A percentile compares a stretch with the other conserved stretches of the same genome.
These are phyloP conservation scores for Fragaria ananassa DNA, from an alignment of 306 rosid genomes.

Conservation along the genomic window DNA sequence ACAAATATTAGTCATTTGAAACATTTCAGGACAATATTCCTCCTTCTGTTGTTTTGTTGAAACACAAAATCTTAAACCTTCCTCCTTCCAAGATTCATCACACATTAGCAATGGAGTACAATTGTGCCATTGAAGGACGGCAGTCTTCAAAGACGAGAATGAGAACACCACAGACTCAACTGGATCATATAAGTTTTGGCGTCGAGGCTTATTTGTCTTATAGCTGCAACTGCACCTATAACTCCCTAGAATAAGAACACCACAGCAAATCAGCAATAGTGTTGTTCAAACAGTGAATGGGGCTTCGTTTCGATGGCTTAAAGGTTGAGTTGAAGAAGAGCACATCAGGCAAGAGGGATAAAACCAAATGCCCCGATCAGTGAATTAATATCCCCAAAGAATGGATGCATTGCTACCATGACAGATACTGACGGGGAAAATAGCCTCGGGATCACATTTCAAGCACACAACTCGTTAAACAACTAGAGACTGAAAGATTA, in stretches of 20 bases:
- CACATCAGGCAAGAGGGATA: slow-evolving; percentile 69
- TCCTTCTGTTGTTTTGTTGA: too few species aligned
- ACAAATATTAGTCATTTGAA: too few species aligned
- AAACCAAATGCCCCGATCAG: slow-evolving; percentile 84
- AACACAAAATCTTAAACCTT: too few species aligned
- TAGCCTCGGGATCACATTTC: slow-evolving; percentile 63
- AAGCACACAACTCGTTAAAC: not conserved
- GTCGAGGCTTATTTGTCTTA: slow-evolving; percentile 64
- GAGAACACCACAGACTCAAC: too few species aligned
- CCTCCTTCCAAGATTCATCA: too few species aligned
- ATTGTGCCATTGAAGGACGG: too few species aligned
- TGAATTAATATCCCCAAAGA: slow-evolving; percentile 40
- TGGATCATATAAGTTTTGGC: slow-evolving; percentile 37
- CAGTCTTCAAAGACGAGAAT: too few species aligned
- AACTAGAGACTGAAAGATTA: too few species aligned
- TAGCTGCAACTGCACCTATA: slow-evolving; percentile 64
- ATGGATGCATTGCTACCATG: slow-evolving; percentile 66
- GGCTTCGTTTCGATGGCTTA: slow-evolving; percentile 58
- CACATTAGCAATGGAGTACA: too few species aligned
- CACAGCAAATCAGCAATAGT: slow-evolving; percentile 31
- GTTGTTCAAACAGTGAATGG: slow-evolving; percentile 45
- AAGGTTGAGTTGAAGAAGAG: slow-evolving; percentile 74
- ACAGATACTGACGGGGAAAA: slow-evolving; percentile 50
- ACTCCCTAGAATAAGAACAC: slow-evolving; percentile 51
- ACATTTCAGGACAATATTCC: too few species aligned